These are phyloP conservation scores for Saccharomycopsis oosterbeekiorum DNA, from an alignment of 805 yeast genomes.

Conservation along the genomic window DNA sequence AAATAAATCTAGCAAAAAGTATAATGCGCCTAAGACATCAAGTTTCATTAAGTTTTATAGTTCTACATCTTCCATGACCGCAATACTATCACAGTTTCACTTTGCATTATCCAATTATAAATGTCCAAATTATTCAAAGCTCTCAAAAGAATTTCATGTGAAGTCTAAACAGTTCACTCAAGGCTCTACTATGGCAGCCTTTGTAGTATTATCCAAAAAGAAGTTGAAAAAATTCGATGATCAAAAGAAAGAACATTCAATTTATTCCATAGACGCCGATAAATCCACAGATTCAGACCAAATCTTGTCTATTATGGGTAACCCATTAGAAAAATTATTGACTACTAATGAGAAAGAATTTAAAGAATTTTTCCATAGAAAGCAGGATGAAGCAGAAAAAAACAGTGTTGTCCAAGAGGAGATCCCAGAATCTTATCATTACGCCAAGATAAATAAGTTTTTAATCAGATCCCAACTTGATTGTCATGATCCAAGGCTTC, in stretches of 20 bases:
- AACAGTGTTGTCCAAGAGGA: neutral
- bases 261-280: constrained; percentile 64
- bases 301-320: constrained; percentile 66
- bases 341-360: constrained; percentile 52
- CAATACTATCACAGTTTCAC: constrained; percentile 65
- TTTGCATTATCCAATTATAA: constrained; percentile 52
- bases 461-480: constrained; percentile 87
- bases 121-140: constrained; percentile 37
- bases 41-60: constrained; percentile 42
- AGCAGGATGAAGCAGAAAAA: constrained; percentile 7
- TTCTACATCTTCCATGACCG: constrained; percentile 85
- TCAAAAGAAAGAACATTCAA: constrained; percentile 16
- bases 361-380: constrained; percentile 7
- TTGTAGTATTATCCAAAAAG: constrained; percentile 42
- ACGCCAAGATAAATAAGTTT: constrained; percentile 57
- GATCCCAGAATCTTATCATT: constrained; percentile 47
- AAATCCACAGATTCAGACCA: constrained; percentile 57
- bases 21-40: constrained; percentile 2
- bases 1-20: neutral
- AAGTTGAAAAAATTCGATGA: constrained; percentile 21
- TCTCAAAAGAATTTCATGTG: constrained; percentile 36
- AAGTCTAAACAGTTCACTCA: constrained; percentile 29
- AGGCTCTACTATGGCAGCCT: constrained; percentile 43
- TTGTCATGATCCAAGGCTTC: constrained; percentile 64
- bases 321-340: constrained; percentile 64